Evolutionary conservation across 805 yeast species (phyloP), one percentile per base, ranked within the genome.

Genomic region (Brettanomyces naardenensis): DNA sequence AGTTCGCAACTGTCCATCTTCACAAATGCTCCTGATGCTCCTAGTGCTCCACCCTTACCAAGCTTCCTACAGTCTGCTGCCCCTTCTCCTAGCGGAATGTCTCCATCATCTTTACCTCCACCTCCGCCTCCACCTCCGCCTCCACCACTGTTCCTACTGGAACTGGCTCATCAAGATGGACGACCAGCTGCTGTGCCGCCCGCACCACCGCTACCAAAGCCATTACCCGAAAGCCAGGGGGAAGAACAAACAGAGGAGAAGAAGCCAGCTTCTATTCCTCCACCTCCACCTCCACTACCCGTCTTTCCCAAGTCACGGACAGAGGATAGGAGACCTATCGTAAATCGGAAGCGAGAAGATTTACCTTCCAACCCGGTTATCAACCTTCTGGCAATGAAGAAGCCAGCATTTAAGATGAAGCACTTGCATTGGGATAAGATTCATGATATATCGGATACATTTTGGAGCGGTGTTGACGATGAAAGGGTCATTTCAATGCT

Each of bases 371-470:
- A 23, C 10, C 7, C 7, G 26, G 26, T 23, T 23, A 23, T 7
- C 6, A 31, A 19, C 21, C 10, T 40, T 2, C 14, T 35, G 14
- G 3, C 31, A 1, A 20, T 50, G 9, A 49, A 47, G 32, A 46
- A 55, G 25, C 51, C 57, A 11, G 37, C 52, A 4, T 43, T 50
- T 43, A 78, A 75, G 56, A 60, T 83, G 61, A 83, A 81, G 52
- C 94, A 83, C 50, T 71, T 83, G 44, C 94, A 83, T 49, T 83
- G 92, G 94, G 92, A 83, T 44, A 81, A 76, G 51, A 62, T 83
- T 33, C 83, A 78, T 11, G 57, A 65, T 35, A 63, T 78, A 13
- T 62, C 66, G 14, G 66, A 72, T 30, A 79, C 92, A 0, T 69
- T 83, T 46, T 83, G 94, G 94, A 35, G 25, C 4, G 67, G 66